Percentiles rank a stretch among this genome's conserved stretches.
Conservation (phyloP, 139 green algal species). For the Mesostigma viride region DNA sequence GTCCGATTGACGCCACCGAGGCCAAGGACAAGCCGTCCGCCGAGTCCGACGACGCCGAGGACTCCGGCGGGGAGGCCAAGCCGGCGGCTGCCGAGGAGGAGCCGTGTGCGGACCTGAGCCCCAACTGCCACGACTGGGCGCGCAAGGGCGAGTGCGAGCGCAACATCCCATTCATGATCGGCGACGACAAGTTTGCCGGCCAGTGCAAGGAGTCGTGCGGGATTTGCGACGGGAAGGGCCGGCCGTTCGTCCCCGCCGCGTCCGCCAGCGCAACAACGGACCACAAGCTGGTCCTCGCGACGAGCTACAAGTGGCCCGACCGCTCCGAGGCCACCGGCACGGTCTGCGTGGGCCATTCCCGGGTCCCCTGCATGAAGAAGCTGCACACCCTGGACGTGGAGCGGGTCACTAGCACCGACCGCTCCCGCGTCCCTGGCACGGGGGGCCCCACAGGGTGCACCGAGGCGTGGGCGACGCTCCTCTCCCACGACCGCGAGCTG, state of each 20-base stretch:
- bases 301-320: too few species aligned
- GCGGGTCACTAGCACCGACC: neutral
- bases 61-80: neutral
- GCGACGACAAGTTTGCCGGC: neutral
- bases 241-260: neutral
- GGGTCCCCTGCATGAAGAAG: too few species aligned
- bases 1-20: too few species aligned
- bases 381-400: neutral
- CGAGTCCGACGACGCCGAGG: neutral
- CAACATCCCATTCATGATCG: conserved; percentile 11
- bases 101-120: neutral
- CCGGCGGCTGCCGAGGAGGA: neutral
- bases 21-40: too few species aligned
- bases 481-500: conserved; percentile 1
- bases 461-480: conserved; percentile 14
- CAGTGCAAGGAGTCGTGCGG: conserved; percentile 7
- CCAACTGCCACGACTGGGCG: conserved; percentile 8
- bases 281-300: too few species aligned
- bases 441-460: conserved; percentile 15
- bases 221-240: neutral
- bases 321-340: too few species aligned
- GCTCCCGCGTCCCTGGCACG: neutral
- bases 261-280: too few species aligned
- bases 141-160: conserved; percentile 10
- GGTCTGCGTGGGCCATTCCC: too few species aligned